Base-by-base conservation (phyloP, 1,284 basidiomycete species). In the Malassezia dermatis region DNA sequence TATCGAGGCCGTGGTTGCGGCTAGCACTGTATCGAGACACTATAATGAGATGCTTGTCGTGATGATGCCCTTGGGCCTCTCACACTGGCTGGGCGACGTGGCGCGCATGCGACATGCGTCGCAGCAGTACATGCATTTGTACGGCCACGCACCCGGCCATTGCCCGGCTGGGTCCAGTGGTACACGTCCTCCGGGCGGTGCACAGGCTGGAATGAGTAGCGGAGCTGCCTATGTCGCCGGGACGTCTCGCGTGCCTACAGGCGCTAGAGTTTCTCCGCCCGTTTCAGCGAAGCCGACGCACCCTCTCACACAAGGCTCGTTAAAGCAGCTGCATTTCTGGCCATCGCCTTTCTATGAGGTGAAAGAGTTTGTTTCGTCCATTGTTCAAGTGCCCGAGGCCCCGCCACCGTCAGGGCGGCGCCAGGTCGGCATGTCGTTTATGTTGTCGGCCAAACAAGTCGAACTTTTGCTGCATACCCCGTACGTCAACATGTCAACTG, bases 341-440 rank as follows among this genome's bases (percentile, higher is more conserved):
- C 50, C 64, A 5, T 70, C 68, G 4, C 68, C 68, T 0, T 70
- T 70, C 45, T 70, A 61, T 51, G 63, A 70, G 48, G 56, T 65
- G 50, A 56, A 59, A 41, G 58, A 64, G n/a, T 63, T 62, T 30
- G 62, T 67, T 13, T 64, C 62, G 2, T 41, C 50, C 3, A 58
- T 62, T 30, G 52, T 64, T n/a, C 58, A 59, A 27, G 58, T 67
- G 12, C 55, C 53, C 13, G 69, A 69, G 28, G 67, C 65, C 4
- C 62, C 62, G 0, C 61, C 61, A 0, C 53, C 65, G 8, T 34
- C 55, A 17, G 65, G 64, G n/a, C 62, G 64, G 26, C 60, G 60
- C 40, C 62, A 55, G 19, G 62, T 59, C 0, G 32, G 35, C 1
- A 28, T 69, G 13, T 58, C 58, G 13, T 60, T 70, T 49, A 58